A percentile compares a stretch with the other conserved stretches of the same genome.
Conservation (phyloP, 331 rosid genomes). For the Pyrus hybrid region DNA sequence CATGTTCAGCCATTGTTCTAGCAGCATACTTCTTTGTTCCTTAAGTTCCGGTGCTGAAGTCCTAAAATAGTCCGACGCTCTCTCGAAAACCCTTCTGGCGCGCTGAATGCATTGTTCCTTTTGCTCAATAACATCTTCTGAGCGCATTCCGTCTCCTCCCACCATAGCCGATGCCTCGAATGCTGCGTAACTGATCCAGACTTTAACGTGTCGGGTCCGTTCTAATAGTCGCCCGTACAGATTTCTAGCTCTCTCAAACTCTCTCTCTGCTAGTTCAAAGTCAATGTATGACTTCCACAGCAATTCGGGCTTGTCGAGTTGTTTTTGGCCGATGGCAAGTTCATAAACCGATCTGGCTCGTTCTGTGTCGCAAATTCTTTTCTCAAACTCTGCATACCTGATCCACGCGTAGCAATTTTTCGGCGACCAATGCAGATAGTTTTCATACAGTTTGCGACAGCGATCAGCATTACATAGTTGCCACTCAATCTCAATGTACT, state of each 20-base stretch:
- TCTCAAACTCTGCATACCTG: slow-evolving; percentile 74
- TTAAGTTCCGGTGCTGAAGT: slow-evolving; percentile 33
- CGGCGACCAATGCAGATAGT: slow-evolving; percentile 68
- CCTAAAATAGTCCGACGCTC: slow-evolving; percentile 51
- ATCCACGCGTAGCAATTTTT: slow-evolving; percentile 83
- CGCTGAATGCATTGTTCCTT: slow-evolving; percentile 41
- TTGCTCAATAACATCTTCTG: neutral
- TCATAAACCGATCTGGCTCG: slow-evolving; percentile 75
- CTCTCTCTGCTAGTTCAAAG: slow-evolving; percentile 71
- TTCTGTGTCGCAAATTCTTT: slow-evolving; percentile 60
- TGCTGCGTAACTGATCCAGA: no score
- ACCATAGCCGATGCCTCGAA: slow-evolving; percentile 34
- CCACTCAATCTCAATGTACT: slow-evolving; percentile 80
- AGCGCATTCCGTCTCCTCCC: no score
- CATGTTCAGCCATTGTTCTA: slow-evolving; percentile 72
- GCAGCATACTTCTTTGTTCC: slow-evolving; percentile 62
- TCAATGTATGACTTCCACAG: slow-evolving; percentile 87
- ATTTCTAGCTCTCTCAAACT: slow-evolving; percentile 64
- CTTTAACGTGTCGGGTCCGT: slow-evolving; percentile 57
- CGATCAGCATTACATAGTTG: slow-evolving; percentile 67
- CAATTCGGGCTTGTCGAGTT: slow-evolving; percentile 75
- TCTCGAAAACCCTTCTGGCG: slow-evolving; percentile 69
- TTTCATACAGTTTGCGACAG: slow-evolving; percentile 63
- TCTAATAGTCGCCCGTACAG: slow-evolving; percentile 68
- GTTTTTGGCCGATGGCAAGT: slow-evolving; percentile 74